phyloP scores from a whole-genome alignment of 2,329 filamentous ascomycete species.

The Colletotrichum sp. region DNA sequence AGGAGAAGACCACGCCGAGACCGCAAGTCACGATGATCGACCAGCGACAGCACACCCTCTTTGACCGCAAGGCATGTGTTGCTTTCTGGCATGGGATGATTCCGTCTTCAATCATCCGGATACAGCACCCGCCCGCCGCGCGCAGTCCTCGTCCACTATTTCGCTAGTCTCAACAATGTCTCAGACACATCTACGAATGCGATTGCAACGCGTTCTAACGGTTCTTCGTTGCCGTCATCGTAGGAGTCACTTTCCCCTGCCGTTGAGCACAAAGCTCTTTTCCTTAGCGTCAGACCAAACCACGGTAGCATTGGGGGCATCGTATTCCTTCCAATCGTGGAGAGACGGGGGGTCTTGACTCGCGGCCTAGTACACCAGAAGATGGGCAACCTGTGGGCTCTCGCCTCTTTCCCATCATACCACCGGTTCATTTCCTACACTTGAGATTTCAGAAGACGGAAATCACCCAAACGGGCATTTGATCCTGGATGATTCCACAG shows the following conservation, averaged over 20 bases:
- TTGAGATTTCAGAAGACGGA: background rate
- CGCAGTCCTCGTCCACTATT: background rate
- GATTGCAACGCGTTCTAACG: background rate
- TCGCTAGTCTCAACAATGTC: background rate
- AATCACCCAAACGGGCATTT: background rate
- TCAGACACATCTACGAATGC: background rate
- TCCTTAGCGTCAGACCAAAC: background rate
- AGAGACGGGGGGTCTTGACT: constrained; percentile 18
- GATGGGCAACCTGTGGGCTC: background rate
- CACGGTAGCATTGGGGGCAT: constrained; percentile 7
- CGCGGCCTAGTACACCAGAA: background rate
- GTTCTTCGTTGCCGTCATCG: background rate
- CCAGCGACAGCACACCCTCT: background rate
- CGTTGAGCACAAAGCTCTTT: constrained; percentile 1
- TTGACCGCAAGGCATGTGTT: background rate
- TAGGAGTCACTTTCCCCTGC: background rate
- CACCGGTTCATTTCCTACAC: background rate
- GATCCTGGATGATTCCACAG: constrained; percentile 1
- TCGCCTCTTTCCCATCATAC: background rate
- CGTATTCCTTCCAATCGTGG: constrained; percentile 8
- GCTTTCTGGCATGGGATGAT: background rate
- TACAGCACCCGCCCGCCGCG: background rate
- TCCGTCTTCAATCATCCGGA: background rate
- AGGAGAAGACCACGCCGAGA: background rate
- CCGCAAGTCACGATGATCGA: background rate